These are phyloP conservation scores for Penicillium fimorum DNA, from an alignment of 495 filamentous ascomycete genomes.

Conservation along the genomic window DNA sequence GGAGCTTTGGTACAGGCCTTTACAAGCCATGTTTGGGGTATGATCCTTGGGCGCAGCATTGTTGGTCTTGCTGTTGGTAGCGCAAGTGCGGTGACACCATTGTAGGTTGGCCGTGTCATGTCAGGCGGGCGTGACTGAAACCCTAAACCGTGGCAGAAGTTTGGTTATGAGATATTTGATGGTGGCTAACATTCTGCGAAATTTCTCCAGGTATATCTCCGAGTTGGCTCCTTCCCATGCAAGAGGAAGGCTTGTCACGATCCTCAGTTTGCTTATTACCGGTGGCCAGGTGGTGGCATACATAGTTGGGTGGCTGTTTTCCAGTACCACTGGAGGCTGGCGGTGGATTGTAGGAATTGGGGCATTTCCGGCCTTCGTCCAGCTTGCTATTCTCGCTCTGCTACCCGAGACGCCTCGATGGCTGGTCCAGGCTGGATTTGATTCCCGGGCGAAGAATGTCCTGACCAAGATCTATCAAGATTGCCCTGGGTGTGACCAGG, in stretches of 20 bases:
- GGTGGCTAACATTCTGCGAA: background rate
- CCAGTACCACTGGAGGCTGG: constrained; percentile 67
- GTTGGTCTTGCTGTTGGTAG: constrained; percentile 82
- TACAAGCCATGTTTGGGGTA: constrained; percentile 59
- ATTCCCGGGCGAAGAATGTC: constrained; percentile 58
- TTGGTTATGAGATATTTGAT: background rate
- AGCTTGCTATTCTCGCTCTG: constrained; percentile 59
- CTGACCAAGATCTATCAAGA: constrained; percentile 63
- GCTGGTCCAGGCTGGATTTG: constrained; percentile 67
- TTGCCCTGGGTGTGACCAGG: constrained; percentile 40
- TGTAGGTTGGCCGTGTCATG: constrained; percentile 46
- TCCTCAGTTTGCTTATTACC: constrained; percentile 78
- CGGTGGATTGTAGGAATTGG: constrained; percentile 89
- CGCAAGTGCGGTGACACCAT: constrained; percentile 76
- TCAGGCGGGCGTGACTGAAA: background rate
- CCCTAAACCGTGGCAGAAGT: background rate
- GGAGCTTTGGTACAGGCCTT: constrained; percentile 72
- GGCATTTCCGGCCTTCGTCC: constrained; percentile 69
- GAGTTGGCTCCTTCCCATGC: constrained; percentile 76
- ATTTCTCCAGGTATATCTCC: constrained; percentile 62
- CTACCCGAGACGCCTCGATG: constrained; percentile 88
- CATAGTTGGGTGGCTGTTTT: constrained; percentile 66
- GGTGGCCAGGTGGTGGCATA: constrained; percentile 86
- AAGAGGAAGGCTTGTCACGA: constrained; percentile 73
- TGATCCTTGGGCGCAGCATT: constrained; percentile 76